Percentiles rank a stretch among this genome's conserved stretches.
Evolutionary conservation across 23 red algal genomes (phyloP).

Genomic region (Gracilaria gracilis): DNA sequence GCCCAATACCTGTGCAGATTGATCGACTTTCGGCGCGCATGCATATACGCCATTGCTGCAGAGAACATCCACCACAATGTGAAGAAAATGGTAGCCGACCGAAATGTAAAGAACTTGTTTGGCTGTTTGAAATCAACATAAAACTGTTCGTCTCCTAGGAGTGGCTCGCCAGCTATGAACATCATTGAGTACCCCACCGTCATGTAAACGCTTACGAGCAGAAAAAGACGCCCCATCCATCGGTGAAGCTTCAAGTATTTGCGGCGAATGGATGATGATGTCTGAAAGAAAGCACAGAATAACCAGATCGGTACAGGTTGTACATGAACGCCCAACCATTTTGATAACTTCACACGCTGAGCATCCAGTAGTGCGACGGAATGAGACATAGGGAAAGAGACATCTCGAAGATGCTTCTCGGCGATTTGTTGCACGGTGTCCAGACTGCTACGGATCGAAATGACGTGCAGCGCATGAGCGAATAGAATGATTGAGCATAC

Average conservation of each 20-base stretch:
- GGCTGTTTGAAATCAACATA: slow-evolving; percentile 9
- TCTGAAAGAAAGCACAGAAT: not conserved
- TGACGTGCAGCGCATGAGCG: not conserved
- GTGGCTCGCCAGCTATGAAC: slow-evolving; percentile 2
- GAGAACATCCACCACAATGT: slow-evolving; percentile 7
- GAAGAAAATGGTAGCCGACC: not conserved
- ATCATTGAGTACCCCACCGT: not conserved
- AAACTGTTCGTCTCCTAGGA: slow-evolving; percentile 9
- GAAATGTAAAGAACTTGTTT: slow-evolving; percentile 17
- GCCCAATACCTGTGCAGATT: slow-evolving; percentile 14
- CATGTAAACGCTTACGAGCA: not conserved
- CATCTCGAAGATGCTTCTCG: not conserved
- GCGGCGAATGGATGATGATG: slow-evolving; percentile 5
- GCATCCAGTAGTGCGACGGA: not conserved
- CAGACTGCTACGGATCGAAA: not conserved
- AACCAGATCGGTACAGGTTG: slow-evolving; percentile 23
- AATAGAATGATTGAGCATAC: not conserved
- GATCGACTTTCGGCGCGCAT: not conserved
- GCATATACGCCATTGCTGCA: not conserved
- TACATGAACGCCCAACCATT: slow-evolving; percentile 21
- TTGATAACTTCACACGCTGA: not conserved
- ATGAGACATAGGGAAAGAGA: not conserved
- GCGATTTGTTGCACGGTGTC: not conserved
- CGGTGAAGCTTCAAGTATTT: not conserved
- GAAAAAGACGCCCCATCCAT: not conserved